Evolutionary conservation across 73 alveolate species (phyloP).

Genomic region (Symbiodinium natans): DNA sequence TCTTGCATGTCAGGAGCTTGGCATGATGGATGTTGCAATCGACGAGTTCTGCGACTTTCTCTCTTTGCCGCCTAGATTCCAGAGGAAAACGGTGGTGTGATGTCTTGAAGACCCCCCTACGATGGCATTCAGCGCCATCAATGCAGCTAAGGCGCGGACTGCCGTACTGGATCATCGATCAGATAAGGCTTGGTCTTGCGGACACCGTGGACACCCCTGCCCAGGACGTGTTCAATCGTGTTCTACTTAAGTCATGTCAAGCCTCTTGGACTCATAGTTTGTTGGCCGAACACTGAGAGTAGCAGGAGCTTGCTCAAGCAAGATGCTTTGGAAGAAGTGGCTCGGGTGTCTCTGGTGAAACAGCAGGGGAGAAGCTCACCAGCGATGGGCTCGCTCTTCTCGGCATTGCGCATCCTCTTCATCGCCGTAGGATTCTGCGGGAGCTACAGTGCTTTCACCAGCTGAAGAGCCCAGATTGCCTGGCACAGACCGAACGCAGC

Average conservation of each 20-base stretch:
- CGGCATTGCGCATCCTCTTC: conserved; percentile 79
- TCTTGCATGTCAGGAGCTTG: background rate
- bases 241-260: background rate
- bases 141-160: conserved; percentile 16
- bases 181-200: background rate
- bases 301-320: background rate
- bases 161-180: conserved; percentile 53
- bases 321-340: background rate
- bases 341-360: background rate
- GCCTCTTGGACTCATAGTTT: background rate
- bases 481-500: background rate
- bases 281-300: background rate
- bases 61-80: background rate
- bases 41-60: conserved; percentile 26
- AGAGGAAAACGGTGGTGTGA: background rate
- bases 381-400: background rate
- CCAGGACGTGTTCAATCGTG: background rate
- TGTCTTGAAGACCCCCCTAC: background rate
- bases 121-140: background rate
- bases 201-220: background rate
- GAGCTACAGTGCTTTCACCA: conserved; percentile 28
- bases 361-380: background rate
- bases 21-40: conserved; percentile 28
- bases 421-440: conserved; percentile 53
- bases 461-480: background rate